Percentiles rank a stretch among this genome's conserved stretches.
Conservation (phyloP, 345 rosid genomes). For the Toxicodendron radicans region DNA sequence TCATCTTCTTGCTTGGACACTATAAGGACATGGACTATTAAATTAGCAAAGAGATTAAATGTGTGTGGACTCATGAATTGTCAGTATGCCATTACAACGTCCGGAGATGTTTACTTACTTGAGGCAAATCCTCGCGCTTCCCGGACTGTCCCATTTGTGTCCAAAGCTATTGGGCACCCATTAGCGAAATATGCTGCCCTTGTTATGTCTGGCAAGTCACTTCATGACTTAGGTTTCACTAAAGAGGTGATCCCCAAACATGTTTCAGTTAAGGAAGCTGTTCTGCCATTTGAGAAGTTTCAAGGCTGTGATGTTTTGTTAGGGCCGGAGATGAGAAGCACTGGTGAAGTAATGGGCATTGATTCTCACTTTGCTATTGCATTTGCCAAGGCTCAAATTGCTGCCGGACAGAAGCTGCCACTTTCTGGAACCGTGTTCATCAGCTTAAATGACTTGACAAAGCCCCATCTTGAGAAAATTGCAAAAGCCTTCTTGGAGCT, state of each 20-base stretch:
- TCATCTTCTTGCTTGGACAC: slow-evolving; percentile 69
- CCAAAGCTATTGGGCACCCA: slow-evolving; percentile 97
- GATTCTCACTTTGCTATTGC: slow-evolving; percentile 64
- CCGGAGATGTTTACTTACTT: slow-evolving; percentile 84
- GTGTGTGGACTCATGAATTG: slow-evolving; percentile 98
- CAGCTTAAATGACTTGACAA: slow-evolving; percentile 88
- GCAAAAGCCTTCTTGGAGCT: slow-evolving; percentile 71
- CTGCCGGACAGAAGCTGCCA: slow-evolving; percentile 93
- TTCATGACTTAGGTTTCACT: slow-evolving; percentile 63
- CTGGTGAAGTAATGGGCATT: slow-evolving; percentile 97
- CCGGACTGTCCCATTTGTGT: slow-evolving; percentile 94
- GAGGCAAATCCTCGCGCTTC: slow-evolving; percentile 99
- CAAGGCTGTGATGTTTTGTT: slow-evolving; percentile 90
- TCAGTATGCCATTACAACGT: slow-evolving; percentile 80
- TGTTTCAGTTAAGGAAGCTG: slow-evolving; percentile 92
- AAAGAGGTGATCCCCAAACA: slow-evolving; percentile 83
- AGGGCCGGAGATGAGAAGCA: slow-evolving; percentile 98
- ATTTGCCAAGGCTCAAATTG: slow-evolving; percentile 90
- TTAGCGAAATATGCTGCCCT: slow-evolving; percentile 91
- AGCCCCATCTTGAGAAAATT: slow-evolving; percentile 73
- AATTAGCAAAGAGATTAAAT: slow-evolving; percentile 71
- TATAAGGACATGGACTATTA: slow-evolving; percentile 79
- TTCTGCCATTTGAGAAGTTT: slow-evolving; percentile 91
- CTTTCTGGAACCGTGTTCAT: slow-evolving; percentile 85
- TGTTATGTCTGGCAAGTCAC: slow-evolving; percentile 86